Base-by-base conservation (phyloP, 2,329 filamentous ascomycete genomes). In the Pyricularia sp. region DNA sequence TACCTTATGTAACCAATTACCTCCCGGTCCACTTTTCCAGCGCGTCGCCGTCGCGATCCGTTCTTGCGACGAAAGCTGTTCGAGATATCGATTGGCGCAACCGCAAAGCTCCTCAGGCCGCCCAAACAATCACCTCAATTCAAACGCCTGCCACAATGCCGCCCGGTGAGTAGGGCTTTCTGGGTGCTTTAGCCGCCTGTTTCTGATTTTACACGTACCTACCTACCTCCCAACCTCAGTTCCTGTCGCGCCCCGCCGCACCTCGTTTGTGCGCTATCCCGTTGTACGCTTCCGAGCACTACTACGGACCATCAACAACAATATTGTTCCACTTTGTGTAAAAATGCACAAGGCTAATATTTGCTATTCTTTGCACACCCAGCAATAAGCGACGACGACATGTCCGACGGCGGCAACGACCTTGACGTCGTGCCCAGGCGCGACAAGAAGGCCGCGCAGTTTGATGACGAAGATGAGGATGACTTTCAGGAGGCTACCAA, bases 311-410 rank as follows among this genome's bases (percentile, higher is more conserved):
- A 20, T 55, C 20, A 6, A 20, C 17, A 55, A 55, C 17, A 55
- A 55, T n/a, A n/a, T 7, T 55, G 20, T 55, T 10, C 17, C 42
- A 10, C 10, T 55, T 55, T 4, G n/a, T 55, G 7, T n/a, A n/a
- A 55, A 55, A n/a, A 10, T 3, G 1, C 20, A n/a, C 5, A 12
- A 61, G 58, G 9, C 23, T 25, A 17, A 61, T 26, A 26, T 9
- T 25, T 4, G 6, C 3, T 3, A 12, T 26, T 26, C 9, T 12
- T 61, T 10, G 14, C 17, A 55, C 25, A 55, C 68, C 12, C 42
- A 80, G 81, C 80, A 17, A 77, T 81, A 55, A 82, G 80, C 72
- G 81, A 81, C 70, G 79, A 82, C 30, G 80, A 81, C 28, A 71
- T 71, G 30, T 82, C 81, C 1, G 81, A 79, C 12, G 55, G 66